Conservation (phyloP, 768 basidiomycete species). For the Tricholoma flavovirens region DNA sequence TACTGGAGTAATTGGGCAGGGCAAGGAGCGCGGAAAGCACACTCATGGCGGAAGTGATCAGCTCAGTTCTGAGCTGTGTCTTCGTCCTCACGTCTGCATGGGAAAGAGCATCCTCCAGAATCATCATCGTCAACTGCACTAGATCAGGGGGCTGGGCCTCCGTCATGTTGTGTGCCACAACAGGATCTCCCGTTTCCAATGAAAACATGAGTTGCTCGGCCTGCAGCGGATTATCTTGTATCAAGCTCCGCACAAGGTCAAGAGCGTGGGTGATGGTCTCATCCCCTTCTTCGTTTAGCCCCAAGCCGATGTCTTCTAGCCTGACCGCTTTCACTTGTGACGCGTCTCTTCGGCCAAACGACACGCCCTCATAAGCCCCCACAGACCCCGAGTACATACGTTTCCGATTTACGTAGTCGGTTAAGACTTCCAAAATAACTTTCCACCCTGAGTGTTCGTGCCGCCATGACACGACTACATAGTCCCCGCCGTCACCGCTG, state of each 20-base stretch:
- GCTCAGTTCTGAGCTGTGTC: slow-evolving; percentile 44
- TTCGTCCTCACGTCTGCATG: slow-evolving; percentile 37
- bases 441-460: slow-evolving; percentile 85
- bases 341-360: slow-evolving; percentile 43
- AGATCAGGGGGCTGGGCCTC: slow-evolving; percentile 61
- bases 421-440: slow-evolving; percentile 73
- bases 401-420: slow-evolving; percentile 63
- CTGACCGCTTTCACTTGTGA: slow-evolving; percentile 38
- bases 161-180: slow-evolving; percentile 46
- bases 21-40: slow-evolving; percentile 74
- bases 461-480: slow-evolving; percentile 73
- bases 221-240: slow-evolving; percentile 63
- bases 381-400: slow-evolving; percentile 38
- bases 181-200: slow-evolving; percentile 52
- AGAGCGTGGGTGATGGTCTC: slow-evolving; percentile 68
- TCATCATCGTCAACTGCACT: slow-evolving; percentile 74
- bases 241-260: slow-evolving; percentile 72
- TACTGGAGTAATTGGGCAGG: slow-evolving; percentile 67
- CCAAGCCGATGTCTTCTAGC: slow-evolving; percentile 69
- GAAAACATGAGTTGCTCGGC: slow-evolving; percentile 62
- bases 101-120: slow-evolving; percentile 72
- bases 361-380: slow-evolving; percentile 44
- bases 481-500: slow-evolving; percentile 64
- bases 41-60: slow-evolving; percentile 78
- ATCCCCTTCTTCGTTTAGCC: slow-evolving; percentile 55